Evolutionary conservation across 2,329 filamentous ascomycete genomes (phyloP).

Genomic region (Malbranchea cinnamomea): DNA sequence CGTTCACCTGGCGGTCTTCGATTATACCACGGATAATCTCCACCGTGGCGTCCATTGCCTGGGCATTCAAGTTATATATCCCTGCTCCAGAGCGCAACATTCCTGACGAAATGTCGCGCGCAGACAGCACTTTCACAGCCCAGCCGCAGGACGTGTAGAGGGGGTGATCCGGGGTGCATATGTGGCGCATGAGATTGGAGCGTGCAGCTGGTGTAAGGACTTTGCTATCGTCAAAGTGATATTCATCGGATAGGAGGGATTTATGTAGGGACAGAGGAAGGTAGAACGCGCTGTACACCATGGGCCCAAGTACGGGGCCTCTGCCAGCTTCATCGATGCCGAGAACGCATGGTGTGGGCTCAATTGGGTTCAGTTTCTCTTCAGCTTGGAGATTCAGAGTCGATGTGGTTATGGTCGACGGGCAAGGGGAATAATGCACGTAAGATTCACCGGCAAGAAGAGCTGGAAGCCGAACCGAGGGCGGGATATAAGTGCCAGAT

Average conservation of each 20-base stretch:
- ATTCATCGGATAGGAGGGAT: slow-evolving; percentile 58
- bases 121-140: slow-evolving; percentile 68
- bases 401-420: slow-evolving; percentile 40
- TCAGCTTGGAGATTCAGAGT: too few species aligned
- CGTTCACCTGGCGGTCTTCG: slow-evolving; percentile 55
- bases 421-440: slow-evolving; percentile 56
- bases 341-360: slow-evolving; percentile 52
- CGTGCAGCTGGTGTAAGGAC: slow-evolving; percentile 70
- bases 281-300: slow-evolving; percentile 60
- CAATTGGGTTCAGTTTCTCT: too few species aligned
- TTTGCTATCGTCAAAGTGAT: slow-evolving; percentile 93
- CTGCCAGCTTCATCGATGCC: slow-evolving; percentile 90
- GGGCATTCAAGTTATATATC: slow-evolving; percentile 83
- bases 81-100: slow-evolving; percentile 49
- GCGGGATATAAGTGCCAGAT: slow-evolving; percentile 44
- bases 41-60: slow-evolving; percentile 86
- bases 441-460: slow-evolving; percentile 54
- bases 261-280: slow-evolving; percentile 49
- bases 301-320: slow-evolving; percentile 74
- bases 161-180: slow-evolving; percentile 51
- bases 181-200: slow-evolving; percentile 51
- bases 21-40: slow-evolving; percentile 65
- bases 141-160: slow-evolving; percentile 59
- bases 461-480: slow-evolving; percentile 45
- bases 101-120: slow-evolving; percentile 62